Base-by-base conservation (phyloP, 768 basidiomycete genomes). In the Mycena metata region DNA sequence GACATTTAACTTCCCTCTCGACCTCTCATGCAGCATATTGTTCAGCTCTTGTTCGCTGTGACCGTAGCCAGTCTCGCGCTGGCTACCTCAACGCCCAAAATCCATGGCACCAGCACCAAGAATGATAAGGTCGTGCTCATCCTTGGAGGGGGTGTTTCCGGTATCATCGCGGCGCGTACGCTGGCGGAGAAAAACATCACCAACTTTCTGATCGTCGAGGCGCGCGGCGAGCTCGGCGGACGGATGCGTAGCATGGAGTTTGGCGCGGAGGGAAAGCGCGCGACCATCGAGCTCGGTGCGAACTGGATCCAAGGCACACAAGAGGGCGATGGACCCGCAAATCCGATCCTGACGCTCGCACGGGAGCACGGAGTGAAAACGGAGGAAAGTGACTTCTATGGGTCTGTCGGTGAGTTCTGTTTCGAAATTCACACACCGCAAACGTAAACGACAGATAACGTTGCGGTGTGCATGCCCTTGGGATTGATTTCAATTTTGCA, bases 111-210 rank as follows among this genome's bases (percentile, higher is more conserved):
- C 50, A 51, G 26, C 50, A 51, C 51, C 51, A 47, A 49, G 16
- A 23, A 62, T 19, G 59, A 61, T 36, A 62, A 42, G 47, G 42
- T 23, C 21, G 84, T 90, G 16, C 83, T 91, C 45, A 87, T 91
- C 58, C 82, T 91, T 26, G 91, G 91, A 6, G 90, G 89, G 36
- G 90, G 91, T 11, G 84, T 91, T 45, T 79, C 91, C 6, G 91
- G 91, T 12, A 79, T 91, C 21, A 88, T 89, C 41, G 89, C 90
- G 12, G 91, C 91, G 15, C 84, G 86, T 33, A 86, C 89, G 0
- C 80, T 91, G 10, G 83, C 89, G 51, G 76, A 84, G 52, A 78
- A 83, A 24, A 88, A 87, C 6, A 83, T 90, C 69, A 68, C 83
- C n/a, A 81, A 89, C 72, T 90, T 89, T 72, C 74, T 89, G 60